These are phyloP conservation scores for Kodamaea sp. DNA, from an alignment of 1,139 yeast genomes.

Conservation along the genomic window DNA sequence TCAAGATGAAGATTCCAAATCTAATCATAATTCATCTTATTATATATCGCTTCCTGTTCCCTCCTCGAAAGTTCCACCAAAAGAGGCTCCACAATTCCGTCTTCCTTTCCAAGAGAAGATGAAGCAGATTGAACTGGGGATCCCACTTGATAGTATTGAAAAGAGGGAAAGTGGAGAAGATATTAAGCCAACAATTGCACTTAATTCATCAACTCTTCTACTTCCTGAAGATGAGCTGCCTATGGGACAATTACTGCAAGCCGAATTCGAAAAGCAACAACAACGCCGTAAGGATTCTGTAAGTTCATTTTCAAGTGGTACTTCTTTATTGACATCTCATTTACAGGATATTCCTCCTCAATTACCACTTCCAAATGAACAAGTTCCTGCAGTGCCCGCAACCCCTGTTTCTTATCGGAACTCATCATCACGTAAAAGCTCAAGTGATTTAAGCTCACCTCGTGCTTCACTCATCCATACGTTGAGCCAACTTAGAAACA, in stretches of 20 bases:
- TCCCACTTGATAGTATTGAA: neutral
- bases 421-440: slow-evolving; percentile 32
- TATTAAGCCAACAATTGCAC: slow-evolving; percentile 1
- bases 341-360: slow-evolving; percentile 52
- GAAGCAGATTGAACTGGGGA: neutral
- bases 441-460: slow-evolving; percentile 40
- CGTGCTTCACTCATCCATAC: slow-evolving; percentile 44
- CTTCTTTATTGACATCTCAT: slow-evolving; percentile 31
- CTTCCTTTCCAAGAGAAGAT: slow-evolving; percentile 57
- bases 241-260: neutral
- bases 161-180: slow-evolving; percentile 3
- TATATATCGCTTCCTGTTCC: slow-evolving; percentile 26
- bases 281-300: slow-evolving; percentile 24
- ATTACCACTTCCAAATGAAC: slow-evolving; percentile 51
- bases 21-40: slow-evolving; percentile 2
- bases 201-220: neutral
- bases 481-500: slow-evolving; percentile 39
- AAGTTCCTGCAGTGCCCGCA: slow-evolving; percentile 45
- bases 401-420: slow-evolving; percentile 33
- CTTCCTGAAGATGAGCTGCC: neutral
- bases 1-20: too few species aligned
- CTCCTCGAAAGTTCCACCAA: slow-evolving; percentile 20
- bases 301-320: slow-evolving; percentile 27
- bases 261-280: neutral
- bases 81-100: slow-evolving; percentile 50